Conservation (phyloP, 805 yeast genomes). For the Myxozyma neglecta region DNA sequence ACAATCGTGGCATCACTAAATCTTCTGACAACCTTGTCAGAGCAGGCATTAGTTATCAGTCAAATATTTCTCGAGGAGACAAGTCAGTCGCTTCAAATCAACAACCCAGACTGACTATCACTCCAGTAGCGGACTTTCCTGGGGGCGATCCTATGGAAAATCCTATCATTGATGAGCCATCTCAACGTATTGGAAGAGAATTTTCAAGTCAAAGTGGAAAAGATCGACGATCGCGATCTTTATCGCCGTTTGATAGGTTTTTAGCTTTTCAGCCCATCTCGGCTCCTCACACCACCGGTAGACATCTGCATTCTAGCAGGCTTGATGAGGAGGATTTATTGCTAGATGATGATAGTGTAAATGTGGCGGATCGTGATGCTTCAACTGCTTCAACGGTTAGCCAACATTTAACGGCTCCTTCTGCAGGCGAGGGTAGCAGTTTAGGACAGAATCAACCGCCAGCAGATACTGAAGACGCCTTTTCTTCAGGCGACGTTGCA, state of each 20-base stretch:
- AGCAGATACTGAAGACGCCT: conserved; percentile 10
- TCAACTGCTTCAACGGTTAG: not conserved
- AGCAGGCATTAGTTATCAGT: too few species aligned
- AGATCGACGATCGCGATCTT: conserved; percentile 17
- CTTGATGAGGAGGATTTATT: conserved; percentile 14
- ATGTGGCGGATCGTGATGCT: not conserved
- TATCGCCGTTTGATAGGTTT: conserved; percentile 28
- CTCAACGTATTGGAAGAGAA: not conserved
- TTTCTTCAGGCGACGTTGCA: not conserved
- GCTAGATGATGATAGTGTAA: not conserved
- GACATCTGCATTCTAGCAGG: conserved; percentile 9
- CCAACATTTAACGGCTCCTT: conserved; percentile 3
- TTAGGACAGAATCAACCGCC: conserved; percentile 1
- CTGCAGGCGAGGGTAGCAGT: not conserved
- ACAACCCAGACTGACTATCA: too few species aligned
- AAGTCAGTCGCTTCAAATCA: too few species aligned
- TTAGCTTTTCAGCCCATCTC: conserved; percentile 23
- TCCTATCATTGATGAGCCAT: not conserved
- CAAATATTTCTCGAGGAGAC: too few species aligned
- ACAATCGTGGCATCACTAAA: too few species aligned
- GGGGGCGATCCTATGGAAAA: too few species aligned
- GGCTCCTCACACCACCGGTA: not conserved
- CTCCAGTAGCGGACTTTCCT: too few species aligned
- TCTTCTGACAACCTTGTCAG: too few species aligned
- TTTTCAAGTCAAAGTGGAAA: not conserved